Base-by-base conservation (phyloP, 2,329 filamentous ascomycete species). In the Xylariales sp. region DNA sequence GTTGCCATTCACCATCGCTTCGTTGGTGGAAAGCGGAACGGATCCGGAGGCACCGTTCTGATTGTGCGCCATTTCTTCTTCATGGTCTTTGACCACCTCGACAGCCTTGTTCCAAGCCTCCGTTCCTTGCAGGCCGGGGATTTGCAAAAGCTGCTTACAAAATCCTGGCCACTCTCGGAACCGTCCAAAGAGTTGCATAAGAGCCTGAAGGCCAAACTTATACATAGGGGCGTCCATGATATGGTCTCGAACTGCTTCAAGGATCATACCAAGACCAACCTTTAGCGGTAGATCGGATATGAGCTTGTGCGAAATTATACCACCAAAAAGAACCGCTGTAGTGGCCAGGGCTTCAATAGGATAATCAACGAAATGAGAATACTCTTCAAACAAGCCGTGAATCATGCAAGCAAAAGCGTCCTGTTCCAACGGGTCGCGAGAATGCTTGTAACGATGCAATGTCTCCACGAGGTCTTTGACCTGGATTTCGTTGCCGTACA, bases 381-480 rank as follows among this genome's bases (percentile, higher is more conserved):
- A 98, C 66, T 98, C 93, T 52, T 98, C 93, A 52, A 98, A 96
- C 4, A 98, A 70, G 1, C 93, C 93, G 54, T 96, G 90, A 24
- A 98, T 95, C 89, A 98, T 98, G 66, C 91, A 96, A 12, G 91
- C 87, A 58, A 98, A 98, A 6, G 96, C 77, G 57, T 98, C 93
- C 59, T 97, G 93, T 43, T 96, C 88, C 13, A 83, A 69, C 2
- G 88, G 76, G 43, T 93, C 85, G 33, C 81, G 79, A 1, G 94
- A 97, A 40, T 81, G 81, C 60, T 98, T 97, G 66, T 95, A 95
- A 40, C 78, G 76, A 46, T 88, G 83, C 53, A 98, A 77, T 27
- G 88, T 78, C 44, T 86, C 82, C 36, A 98, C 85, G 47, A 98
- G 86, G 38, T 88, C 81, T 39, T 88, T 80, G 14, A 96, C 86